Percentiles rank a stretch among this genome's conserved stretches.
Conservation (phyloP, 495 filamentous ascomycete species). For the Lichenothelia convexa region DNA sequence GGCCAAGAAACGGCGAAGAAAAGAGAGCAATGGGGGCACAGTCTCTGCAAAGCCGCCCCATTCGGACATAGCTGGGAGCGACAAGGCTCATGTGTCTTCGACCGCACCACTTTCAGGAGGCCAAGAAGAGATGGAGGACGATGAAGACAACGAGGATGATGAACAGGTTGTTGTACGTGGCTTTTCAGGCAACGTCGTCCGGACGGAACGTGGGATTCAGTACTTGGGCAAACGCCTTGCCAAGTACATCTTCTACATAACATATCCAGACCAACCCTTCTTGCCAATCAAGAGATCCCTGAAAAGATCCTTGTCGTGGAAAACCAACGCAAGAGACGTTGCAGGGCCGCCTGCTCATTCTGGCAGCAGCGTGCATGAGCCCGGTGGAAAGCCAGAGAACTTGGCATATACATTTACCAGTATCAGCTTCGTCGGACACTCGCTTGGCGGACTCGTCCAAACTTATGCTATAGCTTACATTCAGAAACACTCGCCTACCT, state of each 20-base stretch:
- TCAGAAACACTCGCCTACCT: slow-evolving; percentile 80
- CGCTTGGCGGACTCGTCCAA: slow-evolving; percentile 77
- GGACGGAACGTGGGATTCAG: slow-evolving; percentile 88
- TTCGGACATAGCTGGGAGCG: slow-evolving; percentile 1
- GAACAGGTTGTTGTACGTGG: slow-evolving; percentile 90
- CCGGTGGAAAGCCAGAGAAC: slow-evolving; percentile 10
- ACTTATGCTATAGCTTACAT: slow-evolving; percentile 96
- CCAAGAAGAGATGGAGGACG: slow-evolving; percentile 18
- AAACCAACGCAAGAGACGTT: slow-evolving; percentile 17
- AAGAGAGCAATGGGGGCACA: not conserved
- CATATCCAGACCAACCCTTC: slow-evolving; percentile 81
- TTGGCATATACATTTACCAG: slow-evolving; percentile 73
- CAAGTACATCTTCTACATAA: slow-evolving; percentile 74
- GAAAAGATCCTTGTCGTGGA: slow-evolving; percentile 13
- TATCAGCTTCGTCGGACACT: slow-evolving; percentile 91
- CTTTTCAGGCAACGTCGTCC: slow-evolving; percentile 72
- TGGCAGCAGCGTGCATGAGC: slow-evolving; percentile 34
- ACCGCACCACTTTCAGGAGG: slow-evolving; percentile 22
- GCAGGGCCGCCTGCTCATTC: slow-evolving; percentile 24
- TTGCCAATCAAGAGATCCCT: slow-evolving; percentile 44
- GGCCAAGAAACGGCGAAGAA: slow-evolving; percentile 31
- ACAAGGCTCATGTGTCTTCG: no score
- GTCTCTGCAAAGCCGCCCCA: not conserved
- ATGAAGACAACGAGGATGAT: slow-evolving; percentile 39
- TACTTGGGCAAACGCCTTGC: slow-evolving; percentile 89